Conservation (phyloP, 148 eudicot species). For the Diospyros lotus region DNA sequence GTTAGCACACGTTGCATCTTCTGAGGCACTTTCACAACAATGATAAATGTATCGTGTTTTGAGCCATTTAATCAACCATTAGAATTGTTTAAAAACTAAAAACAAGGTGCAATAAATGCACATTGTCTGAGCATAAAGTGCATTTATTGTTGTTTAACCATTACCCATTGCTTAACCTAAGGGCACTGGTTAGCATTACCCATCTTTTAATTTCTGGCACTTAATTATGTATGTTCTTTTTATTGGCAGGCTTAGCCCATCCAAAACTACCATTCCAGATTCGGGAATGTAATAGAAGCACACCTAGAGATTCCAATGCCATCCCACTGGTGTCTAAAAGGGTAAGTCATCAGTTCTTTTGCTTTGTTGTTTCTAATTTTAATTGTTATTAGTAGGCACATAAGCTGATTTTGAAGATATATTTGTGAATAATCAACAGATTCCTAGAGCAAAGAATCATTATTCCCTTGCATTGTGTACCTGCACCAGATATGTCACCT, state of each 20-base stretch:
- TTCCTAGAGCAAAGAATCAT: slow-evolving; percentile 14
- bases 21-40: too few relatives aligned
- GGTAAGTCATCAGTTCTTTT: slow-evolving; percentile 18
- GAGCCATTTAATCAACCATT: too few relatives aligned
- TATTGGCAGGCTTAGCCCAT: slow-evolving; percentile 21
- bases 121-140: too few relatives aligned
- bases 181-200: too few relatives aligned
- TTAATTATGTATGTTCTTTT: neutral
- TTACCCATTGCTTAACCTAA: too few relatives aligned
- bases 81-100: too few relatives aligned
- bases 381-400: neutral
- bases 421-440: slow-evolving; percentile 13
- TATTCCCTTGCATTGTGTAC: slow-evolving; percentile 7
- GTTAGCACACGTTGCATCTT: too few relatives aligned
- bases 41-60: too few relatives aligned
- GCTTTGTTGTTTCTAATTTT: neutral
- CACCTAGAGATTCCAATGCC: slow-evolving; percentile 1
- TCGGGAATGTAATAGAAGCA: slow-evolving; percentile 12
- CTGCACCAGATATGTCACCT: slow-evolving; percentile 20
- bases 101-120: too few relatives aligned
- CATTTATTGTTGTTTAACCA: too few relatives aligned
- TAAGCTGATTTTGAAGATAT: neutral
- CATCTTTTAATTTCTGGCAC: neutral
- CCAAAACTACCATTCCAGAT: slow-evolving; percentile 20
- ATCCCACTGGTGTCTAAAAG: slow-evolving; percentile 6